Evolutionary conservation across 1,284 basidiomycete genomes (phyloP).

Genomic region (Rhodofomes roseus): DNA sequence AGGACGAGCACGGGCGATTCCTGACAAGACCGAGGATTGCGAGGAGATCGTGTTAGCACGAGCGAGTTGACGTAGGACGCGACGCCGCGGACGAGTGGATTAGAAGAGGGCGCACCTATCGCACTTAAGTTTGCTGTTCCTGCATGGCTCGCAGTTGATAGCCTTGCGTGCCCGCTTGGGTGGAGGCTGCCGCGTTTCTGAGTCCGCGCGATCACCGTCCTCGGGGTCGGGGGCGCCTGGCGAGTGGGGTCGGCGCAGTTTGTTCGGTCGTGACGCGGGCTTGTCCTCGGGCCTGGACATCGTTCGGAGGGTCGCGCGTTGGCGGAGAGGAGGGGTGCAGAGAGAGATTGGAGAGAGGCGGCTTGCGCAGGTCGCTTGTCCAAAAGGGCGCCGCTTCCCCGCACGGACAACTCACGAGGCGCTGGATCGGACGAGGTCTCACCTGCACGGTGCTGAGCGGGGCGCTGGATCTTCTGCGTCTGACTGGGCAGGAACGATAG

Average conservation of each 20-base stretch:
- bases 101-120: constrained; percentile 51
- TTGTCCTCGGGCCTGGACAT: neutral
- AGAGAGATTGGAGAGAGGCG: neutral
- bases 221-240: neutral
- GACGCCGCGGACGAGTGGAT: neutral
- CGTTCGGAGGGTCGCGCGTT: neutral
- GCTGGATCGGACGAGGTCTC: too few relatives aligned
- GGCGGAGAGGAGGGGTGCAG: neutral
- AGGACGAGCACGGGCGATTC: constrained; percentile 79
- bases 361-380: neutral
- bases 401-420: neutral
- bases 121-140: constrained; percentile 81
- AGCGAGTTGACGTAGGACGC: neutral
- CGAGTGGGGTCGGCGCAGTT: neutral
- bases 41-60: constrained; percentile 11
- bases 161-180: constrained; percentile 78
- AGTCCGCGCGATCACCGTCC: neutral
- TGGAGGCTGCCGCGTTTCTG: constrained; percentile 34
- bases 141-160: constrained; percentile 81
- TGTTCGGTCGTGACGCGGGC: neutral
- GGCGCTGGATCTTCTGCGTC: neutral
- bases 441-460: neutral
- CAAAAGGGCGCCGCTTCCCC: neutral
- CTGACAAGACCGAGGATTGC: constrained; percentile 36
- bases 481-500: too few relatives aligned